phyloP scores from a whole-genome alignment of 805 yeast genomes.

The Hanseniaspora guilliermondii region DNA sequence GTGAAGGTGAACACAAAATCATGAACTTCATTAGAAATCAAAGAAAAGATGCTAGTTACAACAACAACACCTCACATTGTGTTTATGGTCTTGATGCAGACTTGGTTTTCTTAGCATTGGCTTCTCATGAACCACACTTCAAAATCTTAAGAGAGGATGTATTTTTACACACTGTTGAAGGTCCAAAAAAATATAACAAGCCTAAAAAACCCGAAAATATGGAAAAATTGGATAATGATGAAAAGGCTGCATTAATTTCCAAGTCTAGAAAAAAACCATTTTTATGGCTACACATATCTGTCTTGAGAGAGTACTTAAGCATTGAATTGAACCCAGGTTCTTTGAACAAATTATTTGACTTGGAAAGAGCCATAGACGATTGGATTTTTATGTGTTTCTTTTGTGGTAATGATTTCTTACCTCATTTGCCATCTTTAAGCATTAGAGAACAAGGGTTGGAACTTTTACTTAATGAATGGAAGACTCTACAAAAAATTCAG shows the following conservation, averaged over 20 bases:
- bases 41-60: conserved; percentile 70
- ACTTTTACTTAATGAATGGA: conserved; percentile 71
- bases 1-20: conserved; percentile 98
- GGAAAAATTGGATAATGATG: conserved; percentile 45
- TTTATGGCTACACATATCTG: conserved; percentile 82
- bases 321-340: conserved; percentile 66
- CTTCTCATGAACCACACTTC: conserved; percentile 97
- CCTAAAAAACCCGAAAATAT: conserved; percentile 17
- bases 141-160: conserved; percentile 91
- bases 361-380: conserved; percentile 94
- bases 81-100: conserved; percentile 98
- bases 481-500: conserved; percentile 49
- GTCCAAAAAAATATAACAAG: conserved; percentile 18
- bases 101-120: conserved; percentile 85
- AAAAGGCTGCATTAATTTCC: conserved; percentile 29
- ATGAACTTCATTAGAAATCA: conserved; percentile 92
- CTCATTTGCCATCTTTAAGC: conserved; percentile 87
- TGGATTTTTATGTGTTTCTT: conserved; percentile 99
- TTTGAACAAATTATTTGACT: conserved; percentile 61
- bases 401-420: conserved; percentile 95
- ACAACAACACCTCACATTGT: conserved; percentile 90
- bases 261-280: conserved; percentile 58
- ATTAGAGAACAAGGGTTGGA: conserved; percentile 93
- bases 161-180: conserved; percentile 58
- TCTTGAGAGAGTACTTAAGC: conserved; percentile 75